Percentiles rank a stretch among this genome's conserved stretches.
Conservation (phyloP, 306 rosid genomes). For the Cercis canadensis region DNA sequence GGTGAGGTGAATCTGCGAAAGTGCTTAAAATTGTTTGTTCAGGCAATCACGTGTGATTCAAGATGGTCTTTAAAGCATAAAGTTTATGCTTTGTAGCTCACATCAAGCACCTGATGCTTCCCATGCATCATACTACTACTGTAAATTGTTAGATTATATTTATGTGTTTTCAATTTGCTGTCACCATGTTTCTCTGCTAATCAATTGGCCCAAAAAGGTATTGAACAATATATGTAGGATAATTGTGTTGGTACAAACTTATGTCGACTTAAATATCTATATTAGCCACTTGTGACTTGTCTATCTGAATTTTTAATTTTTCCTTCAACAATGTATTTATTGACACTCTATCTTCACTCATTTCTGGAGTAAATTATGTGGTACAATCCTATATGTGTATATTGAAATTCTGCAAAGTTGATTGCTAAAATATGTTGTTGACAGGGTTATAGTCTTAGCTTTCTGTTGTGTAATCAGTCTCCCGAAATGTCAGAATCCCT, state of each 20-base stretch:
- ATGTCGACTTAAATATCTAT: too few species aligned
- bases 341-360: too few species aligned
- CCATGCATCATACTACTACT: not conserved
- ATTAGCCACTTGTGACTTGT: too few species aligned
- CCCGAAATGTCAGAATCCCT: slow-evolving; percentile 1
- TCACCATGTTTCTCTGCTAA: too few species aligned
- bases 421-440: slow-evolving; percentile 4
- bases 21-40: not conserved
- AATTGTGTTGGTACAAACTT: too few species aligned
- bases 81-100: not conserved
- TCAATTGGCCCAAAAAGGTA: too few species aligned
- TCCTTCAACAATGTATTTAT: too few species aligned
- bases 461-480: not conserved
- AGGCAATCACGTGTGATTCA: too few species aligned
- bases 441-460: not conserved
- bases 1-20: not conserved
- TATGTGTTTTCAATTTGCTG: too few species aligned
- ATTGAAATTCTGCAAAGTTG: not conserved
- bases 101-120: slow-evolving; percentile 6
- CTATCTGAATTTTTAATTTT: not conserved
- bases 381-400: too few species aligned
- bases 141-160: not conserved
- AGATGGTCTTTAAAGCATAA: not conserved
- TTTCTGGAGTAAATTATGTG: too few species aligned
- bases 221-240: too few species aligned